Percentiles rank a stretch among this genome's conserved stretches.
Evolutionary conservation across 106 monocot species (phyloP).

Genomic region (Chionographis japonica): DNA sequence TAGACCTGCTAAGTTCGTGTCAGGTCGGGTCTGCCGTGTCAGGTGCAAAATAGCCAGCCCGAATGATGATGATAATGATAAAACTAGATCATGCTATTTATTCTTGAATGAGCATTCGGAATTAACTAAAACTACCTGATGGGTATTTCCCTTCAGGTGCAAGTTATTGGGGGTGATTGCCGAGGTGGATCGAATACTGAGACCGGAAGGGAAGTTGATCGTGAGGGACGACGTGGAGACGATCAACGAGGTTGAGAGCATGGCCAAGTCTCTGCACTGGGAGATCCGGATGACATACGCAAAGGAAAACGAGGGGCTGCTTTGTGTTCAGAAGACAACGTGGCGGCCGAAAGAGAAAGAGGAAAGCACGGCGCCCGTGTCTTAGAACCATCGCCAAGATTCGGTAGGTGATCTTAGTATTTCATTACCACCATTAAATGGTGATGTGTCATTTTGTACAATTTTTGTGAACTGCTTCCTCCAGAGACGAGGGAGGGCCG

Average conservation of each 20-base stretch:
- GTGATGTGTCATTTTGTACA: background rate
- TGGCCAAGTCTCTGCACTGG: constrained; percentile 47
- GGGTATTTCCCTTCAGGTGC: constrained; percentile 33
- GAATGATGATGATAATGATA: too few species aligned
- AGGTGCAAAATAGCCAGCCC: too few species aligned
- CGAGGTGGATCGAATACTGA: constrained; percentile 59
- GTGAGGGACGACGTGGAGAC: constrained; percentile 46
- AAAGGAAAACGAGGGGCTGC: constrained; percentile 45
- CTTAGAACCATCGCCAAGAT: background rate
- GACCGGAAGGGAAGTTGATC: constrained; percentile 58
- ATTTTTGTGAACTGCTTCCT: background rate
- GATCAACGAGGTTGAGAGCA: constrained; percentile 33
- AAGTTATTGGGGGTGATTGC: constrained; percentile 36
- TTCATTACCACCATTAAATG: background rate
- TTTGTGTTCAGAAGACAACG: constrained; percentile 45
- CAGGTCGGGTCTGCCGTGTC: too few species aligned
- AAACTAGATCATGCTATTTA: too few species aligned
- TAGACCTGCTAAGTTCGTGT: too few species aligned
- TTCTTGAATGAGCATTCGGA: too few species aligned
- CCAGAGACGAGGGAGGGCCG: too few species aligned
- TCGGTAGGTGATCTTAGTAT: constrained; percentile 2
- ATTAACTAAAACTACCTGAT: too few species aligned
- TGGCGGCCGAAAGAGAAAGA: constrained; percentile 52
- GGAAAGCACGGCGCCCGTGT: constrained; percentile 10
- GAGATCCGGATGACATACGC: constrained; percentile 37